Evolutionary conservation across 179 eudicot genomes (phyloP).

Genomic region (Drosera spatulata): DNA sequence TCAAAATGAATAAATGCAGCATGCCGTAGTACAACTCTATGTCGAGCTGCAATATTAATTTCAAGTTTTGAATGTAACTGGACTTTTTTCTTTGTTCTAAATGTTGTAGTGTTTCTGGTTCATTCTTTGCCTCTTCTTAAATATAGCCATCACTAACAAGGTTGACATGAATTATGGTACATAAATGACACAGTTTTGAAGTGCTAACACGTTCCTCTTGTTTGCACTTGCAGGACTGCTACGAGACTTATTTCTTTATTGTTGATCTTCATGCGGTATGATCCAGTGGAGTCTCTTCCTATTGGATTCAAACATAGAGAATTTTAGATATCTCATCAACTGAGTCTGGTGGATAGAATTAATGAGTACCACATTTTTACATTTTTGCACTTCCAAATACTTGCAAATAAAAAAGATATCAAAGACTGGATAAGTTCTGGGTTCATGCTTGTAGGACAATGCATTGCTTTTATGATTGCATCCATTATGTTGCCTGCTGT

Average conservation of each 20-base stretch:
- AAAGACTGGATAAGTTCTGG: too few relatives aligned
- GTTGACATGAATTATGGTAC: too few relatives aligned
- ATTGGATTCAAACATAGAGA: background rate
- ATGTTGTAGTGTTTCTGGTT: background rate
- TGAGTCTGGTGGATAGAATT: too few relatives aligned
- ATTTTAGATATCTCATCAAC: too few relatives aligned
- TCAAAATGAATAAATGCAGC: too few relatives aligned
- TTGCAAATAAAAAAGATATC: too few relatives aligned
- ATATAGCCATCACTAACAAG: background rate
- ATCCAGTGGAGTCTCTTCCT: background rate
- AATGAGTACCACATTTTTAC: too few relatives aligned
- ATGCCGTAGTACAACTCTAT: too few relatives aligned
- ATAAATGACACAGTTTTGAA: background rate
- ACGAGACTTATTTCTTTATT: constrained; percentile 82
- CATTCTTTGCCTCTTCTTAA: background rate
- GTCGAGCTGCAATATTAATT: background rate
- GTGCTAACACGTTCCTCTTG: constrained; percentile 1
- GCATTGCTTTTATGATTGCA: too few relatives aligned
- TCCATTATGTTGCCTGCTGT: too few relatives aligned
- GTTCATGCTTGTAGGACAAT: too few relatives aligned
- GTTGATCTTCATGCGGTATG: constrained; percentile 98
- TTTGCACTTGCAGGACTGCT: constrained; percentile 52
- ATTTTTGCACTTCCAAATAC: too few relatives aligned
- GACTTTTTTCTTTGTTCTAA: background rate
- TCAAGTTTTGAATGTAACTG: background rate